A percentile compares a stretch with the other conserved stretches of the same genome.
Conservation (phyloP, 352 stramenopile species). For the Pythium angustatum region DNA sequence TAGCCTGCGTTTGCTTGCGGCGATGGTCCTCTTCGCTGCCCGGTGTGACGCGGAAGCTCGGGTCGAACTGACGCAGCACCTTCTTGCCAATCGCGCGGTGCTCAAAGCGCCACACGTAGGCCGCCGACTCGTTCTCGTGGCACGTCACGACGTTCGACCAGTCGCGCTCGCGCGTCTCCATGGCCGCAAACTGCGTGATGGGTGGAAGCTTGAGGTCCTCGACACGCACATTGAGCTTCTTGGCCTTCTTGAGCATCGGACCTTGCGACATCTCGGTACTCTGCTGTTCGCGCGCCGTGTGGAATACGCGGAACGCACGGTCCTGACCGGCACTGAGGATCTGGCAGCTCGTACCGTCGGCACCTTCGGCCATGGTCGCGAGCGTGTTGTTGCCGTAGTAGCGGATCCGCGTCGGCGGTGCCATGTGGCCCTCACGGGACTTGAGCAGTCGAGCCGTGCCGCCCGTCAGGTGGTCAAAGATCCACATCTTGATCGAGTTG, state of each 20-base stretch:
- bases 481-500: slow-evolving; percentile 94
- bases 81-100: slow-evolving; percentile 92
- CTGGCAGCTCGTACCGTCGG: slow-evolving; percentile 85
- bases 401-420: slow-evolving; percentile 80
- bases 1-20: slow-evolving; percentile 66
- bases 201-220: slow-evolving; percentile 91
- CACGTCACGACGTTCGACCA: slow-evolving; percentile 96
- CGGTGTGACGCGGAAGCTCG: slow-evolving; percentile 56
- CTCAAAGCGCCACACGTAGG: slow-evolving; percentile 95
- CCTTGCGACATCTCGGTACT: slow-evolving; percentile 90
- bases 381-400: slow-evolving; percentile 92
- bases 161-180: slow-evolving; percentile 87
- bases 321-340: slow-evolving; percentile 91
- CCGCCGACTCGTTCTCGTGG: slow-evolving; percentile 91
- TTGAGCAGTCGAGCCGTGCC: slow-evolving; percentile 86
- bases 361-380: slow-evolving; percentile 78
- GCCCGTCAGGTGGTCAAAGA: slow-evolving; percentile 90
- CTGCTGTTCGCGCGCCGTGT: slow-evolving; percentile 89
- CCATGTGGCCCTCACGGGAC: slow-evolving; percentile 83
- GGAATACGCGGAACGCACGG: slow-evolving; percentile 90
- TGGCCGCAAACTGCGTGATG: slow-evolving; percentile 90
- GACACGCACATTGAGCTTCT: slow-evolving; percentile 79
- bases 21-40: slow-evolving; percentile 65
- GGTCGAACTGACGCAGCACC: slow-evolving; percentile 89
- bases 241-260: slow-evolving; percentile 90